phyloP scores from a whole-genome alignment of 495 filamentous ascomycete species.

The Trichoderma virens region DNA sequence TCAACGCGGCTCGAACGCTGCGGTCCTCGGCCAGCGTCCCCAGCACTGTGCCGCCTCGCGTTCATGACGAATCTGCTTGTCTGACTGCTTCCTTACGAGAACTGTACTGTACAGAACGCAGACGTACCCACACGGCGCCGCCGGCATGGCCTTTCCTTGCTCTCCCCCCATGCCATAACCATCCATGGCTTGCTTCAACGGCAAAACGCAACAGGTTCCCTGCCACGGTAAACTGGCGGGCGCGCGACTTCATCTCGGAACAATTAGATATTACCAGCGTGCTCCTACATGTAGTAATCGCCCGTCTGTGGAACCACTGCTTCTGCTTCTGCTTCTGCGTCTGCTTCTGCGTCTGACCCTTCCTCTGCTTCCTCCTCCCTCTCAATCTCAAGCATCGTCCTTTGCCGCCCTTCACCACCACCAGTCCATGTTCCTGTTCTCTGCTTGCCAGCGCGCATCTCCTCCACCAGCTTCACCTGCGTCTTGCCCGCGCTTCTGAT shows the following conservation, averaged over 20 bases:
- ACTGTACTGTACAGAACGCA: too few species aligned
- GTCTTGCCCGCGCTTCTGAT: neutral
- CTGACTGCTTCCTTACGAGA: neutral
- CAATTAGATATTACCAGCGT: neutral
- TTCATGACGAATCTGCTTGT: neutral
- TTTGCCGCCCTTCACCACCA: too few species aligned
- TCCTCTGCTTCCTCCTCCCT: neutral
- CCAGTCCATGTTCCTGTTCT: neutral
- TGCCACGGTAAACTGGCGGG: neutral
- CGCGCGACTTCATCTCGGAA: conserved; percentile 5
- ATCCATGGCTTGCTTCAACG: neutral
- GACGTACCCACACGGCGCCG: conserved; percentile 7
- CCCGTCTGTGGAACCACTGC: neutral
- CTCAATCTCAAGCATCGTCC: neutral
- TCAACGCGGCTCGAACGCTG: neutral
- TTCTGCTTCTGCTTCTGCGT: neutral
- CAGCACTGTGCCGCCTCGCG: too few species aligned
- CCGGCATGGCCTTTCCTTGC: neutral
- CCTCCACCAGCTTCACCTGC: neutral
- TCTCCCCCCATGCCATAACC: neutral
- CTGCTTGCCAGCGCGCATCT: neutral
- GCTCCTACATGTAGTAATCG: neutral
- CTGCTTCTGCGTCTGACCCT: neutral
- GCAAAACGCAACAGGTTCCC: neutral
- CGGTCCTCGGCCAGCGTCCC: too few species aligned